Evolutionary conservation across 768 basidiomycete genomes (phyloP).

Genomic region (Rhodotorula paludigena): DNA sequence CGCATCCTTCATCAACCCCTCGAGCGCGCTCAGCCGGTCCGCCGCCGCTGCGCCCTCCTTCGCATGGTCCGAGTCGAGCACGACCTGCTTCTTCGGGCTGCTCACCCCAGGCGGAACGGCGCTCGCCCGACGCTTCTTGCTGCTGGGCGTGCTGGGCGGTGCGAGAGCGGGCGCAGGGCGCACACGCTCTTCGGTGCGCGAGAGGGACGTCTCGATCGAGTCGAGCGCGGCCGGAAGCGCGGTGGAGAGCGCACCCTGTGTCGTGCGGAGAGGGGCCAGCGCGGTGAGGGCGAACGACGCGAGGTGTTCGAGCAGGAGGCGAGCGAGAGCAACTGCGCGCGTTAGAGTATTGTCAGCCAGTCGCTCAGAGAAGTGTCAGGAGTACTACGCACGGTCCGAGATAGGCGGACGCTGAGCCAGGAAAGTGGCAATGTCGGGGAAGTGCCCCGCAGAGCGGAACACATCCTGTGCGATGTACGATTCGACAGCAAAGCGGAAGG

Average conservation of each 20-base stretch:
- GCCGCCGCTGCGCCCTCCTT: background rate
- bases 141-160: background rate
- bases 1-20: constrained; percentile 21
- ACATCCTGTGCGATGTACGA: background rate
- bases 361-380: too few species aligned
- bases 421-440: constrained; percentile 4
- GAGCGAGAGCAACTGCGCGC: constrained; percentile 15
- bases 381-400: constrained; percentile 10
- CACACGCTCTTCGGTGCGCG: background rate
- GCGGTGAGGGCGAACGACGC: background rate
- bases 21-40: constrained; percentile 22
- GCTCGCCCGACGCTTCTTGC: constrained; percentile 32
- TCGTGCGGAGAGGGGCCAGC: background rate
- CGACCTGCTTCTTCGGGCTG: constrained; percentile 13
- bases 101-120: background rate
- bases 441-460: background rate
- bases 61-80: background rate
- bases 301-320: constrained; percentile 30
- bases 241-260: constrained; percentile 1
- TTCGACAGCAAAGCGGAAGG: background rate
- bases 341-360: too few species aligned
- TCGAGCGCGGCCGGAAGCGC: background rate
- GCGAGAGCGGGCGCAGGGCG: background rate
- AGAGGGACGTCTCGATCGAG: background rate
- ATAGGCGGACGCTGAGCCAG: constrained; percentile 15